Conservation (phyloP, 2,329 filamentous ascomycete species). For the Talaromyces verruculosus region DNA sequence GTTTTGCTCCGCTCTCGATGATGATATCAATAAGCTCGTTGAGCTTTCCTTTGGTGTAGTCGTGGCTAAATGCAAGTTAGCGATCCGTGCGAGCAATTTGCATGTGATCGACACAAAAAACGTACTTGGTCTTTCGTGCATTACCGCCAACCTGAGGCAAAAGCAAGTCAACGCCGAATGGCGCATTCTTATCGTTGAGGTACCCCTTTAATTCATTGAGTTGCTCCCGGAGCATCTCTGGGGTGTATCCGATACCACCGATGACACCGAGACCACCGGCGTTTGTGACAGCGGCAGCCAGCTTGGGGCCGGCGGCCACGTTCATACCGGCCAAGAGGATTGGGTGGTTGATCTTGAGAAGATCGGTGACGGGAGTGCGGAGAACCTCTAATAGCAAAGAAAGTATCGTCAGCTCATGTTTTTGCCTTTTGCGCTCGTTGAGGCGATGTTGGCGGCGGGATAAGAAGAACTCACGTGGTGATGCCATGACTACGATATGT, state of each 20-base stretch:
- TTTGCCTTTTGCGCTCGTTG: background rate
- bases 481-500: slow-evolving; percentile 60
- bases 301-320: slow-evolving; percentile 92
- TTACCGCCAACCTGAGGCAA: slow-evolving; percentile 92
- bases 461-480: slow-evolving; percentile 65
- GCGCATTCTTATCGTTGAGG: slow-evolving; percentile 84
- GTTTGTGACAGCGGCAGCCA: slow-evolving; percentile 95
- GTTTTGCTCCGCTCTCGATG: slow-evolving; percentile 84
- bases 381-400: slow-evolving; percentile 77
- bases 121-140: slow-evolving; percentile 89
- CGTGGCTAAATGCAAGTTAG: slow-evolving; percentile 65
- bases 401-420: slow-evolving; percentile 27
- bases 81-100: slow-evolving; percentile 21
- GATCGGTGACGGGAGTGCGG: slow-evolving; percentile 88
- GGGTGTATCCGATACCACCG: slow-evolving; percentile 86
- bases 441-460: slow-evolving; percentile 24
- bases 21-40: slow-evolving; percentile 85
- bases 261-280: slow-evolving; percentile 96
- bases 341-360: slow-evolving; percentile 97
- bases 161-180: slow-evolving; percentile 91
- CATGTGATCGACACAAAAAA: slow-evolving; percentile 8
- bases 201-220: slow-evolving; percentile 90
- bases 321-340: slow-evolving; percentile 98
- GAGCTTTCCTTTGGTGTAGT: slow-evolving; percentile 99
- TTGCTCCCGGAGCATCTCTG: slow-evolving; percentile 94